phyloP scores from a whole-genome alignment of 768 basidiomycete genomes.

The Termitomyces heimii region DNA sequence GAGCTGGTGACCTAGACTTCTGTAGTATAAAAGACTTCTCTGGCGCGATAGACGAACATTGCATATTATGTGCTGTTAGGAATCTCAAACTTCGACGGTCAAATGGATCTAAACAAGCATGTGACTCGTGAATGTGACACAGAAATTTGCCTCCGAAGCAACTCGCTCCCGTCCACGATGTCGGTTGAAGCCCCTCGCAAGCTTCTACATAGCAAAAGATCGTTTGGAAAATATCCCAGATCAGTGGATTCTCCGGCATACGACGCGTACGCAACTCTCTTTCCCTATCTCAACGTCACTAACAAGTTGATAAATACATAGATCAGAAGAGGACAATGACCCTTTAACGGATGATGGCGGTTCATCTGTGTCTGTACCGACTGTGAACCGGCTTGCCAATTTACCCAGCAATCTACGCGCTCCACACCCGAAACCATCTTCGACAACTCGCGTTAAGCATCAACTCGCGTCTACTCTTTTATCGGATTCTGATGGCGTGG shows the following conservation, averaged over 20 bases:
- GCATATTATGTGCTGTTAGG: no score
- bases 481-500: slow-evolving; percentile 69
- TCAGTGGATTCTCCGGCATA: slow-evolving; percentile 68
- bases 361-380: slow-evolving; percentile 44
- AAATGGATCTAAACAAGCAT: neutral
- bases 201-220: slow-evolving; percentile 53
- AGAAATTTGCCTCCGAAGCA: slow-evolving; percentile 10
- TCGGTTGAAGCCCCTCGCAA: slow-evolving; percentile 26
- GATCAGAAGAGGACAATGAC: slow-evolving; percentile 87
- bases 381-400: slow-evolving; percentile 20
- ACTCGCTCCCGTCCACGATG: slow-evolving; percentile 11
- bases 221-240: slow-evolving; percentile 64
- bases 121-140: slow-evolving; percentile 8
- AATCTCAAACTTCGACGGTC: no score
- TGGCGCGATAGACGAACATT: slow-evolving; percentile 11
- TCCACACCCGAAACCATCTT: slow-evolving; percentile 24
- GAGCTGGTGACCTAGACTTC: neutral
- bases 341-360: slow-evolving; percentile 73
- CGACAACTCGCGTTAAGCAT: slow-evolving; percentile 31
- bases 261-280: slow-evolving; percentile 44
- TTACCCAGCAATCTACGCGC: slow-evolving; percentile 19
- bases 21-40: slow-evolving; percentile 3
- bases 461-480: slow-evolving; percentile 51
- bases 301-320: slow-evolving; percentile 22
- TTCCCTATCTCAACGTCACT: neutral